Conservation (phyloP, 495 filamentous ascomycete genomes). For the Penicillium paxilli region DNA sequence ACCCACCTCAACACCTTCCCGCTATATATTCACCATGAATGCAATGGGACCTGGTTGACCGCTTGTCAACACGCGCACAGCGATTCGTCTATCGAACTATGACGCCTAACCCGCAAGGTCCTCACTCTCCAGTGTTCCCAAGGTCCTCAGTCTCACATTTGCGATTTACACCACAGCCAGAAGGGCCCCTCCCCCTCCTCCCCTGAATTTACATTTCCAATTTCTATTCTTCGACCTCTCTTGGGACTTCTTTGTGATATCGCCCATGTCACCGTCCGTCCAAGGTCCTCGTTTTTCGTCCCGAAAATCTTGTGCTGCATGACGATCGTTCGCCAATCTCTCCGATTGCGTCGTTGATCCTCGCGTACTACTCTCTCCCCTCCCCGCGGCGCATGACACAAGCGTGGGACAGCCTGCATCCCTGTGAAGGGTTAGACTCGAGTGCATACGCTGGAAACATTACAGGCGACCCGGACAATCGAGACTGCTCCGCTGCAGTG, state of each 20-base stretch:
- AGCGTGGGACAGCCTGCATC: constrained; percentile 12
- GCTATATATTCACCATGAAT: neutral
- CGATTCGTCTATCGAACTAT: constrained; percentile 20
- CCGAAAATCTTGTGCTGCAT: constrained; percentile 13
- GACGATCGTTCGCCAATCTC: constrained; percentile 18
- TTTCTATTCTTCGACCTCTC: constrained; percentile 2
- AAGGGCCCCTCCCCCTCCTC: neutral
- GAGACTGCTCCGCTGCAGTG: neutral
- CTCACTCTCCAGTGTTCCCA: constrained; percentile 24
- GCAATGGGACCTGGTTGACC: constrained; percentile 14
- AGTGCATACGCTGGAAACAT: neutral
- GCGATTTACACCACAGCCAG: too few species aligned
- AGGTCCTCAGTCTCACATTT: constrained; percentile 30
- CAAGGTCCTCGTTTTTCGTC: constrained; percentile 25
- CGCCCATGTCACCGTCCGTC: neutral
- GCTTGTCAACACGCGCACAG: constrained; percentile 14
- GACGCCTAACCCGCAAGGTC: constrained; percentile 39
- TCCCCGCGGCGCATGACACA: constrained; percentile 17
- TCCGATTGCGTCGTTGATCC: constrained; percentile 23
- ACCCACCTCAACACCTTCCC: neutral
- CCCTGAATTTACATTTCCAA: constrained; percentile 5
- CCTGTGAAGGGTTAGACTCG: neutral
- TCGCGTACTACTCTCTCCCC: constrained; percentile 4
- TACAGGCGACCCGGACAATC: neutral
- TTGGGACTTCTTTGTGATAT: too few species aligned